Evolutionary conservation across 2,329 filamentous ascomycete genomes (phyloP).

Genomic region (Phyllosticta citribraziliensis): DNA sequence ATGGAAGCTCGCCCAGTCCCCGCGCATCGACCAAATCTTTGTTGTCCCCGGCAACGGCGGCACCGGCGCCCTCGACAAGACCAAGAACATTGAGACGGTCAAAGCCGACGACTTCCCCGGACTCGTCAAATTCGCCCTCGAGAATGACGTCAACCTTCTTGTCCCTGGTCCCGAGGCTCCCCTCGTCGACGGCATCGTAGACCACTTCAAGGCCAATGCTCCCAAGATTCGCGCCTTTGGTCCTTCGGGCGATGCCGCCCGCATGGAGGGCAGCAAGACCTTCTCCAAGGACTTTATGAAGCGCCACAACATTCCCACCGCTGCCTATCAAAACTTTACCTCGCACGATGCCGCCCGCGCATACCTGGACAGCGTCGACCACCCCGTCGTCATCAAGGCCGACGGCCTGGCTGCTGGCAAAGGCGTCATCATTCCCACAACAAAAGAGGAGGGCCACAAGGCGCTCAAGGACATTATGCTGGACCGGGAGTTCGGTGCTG

Average conservation of each 20-base stretch:
- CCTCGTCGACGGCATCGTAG: slow-evolving; percentile 83
- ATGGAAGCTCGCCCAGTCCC: slow-evolving; percentile 84
- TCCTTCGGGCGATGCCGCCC: slow-evolving; percentile 71
- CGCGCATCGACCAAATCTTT: slow-evolving; percentile 63
- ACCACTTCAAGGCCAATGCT: slow-evolving; percentile 59
- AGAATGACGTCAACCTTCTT: slow-evolving; percentile 68
- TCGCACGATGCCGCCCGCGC: slow-evolving; percentile 61
- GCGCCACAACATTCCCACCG: slow-evolving; percentile 79
- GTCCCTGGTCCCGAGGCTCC: slow-evolving; percentile 88
- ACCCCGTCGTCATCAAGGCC: slow-evolving; percentile 71
- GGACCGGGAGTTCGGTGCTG: slow-evolving; percentile 72
- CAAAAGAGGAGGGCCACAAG: slow-evolving; percentile 70
- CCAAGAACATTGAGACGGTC: slow-evolving; percentile 59
- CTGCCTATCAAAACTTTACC: slow-evolving; percentile 80
- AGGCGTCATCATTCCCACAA: slow-evolving; percentile 80
- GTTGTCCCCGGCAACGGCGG: slow-evolving; percentile 76
- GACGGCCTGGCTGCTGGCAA: slow-evolving; percentile 88
- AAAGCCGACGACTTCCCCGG: slow-evolving; percentile 67
- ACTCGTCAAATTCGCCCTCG: slow-evolving; percentile 65
- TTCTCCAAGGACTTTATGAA: slow-evolving; percentile 99
- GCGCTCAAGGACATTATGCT: slow-evolving; percentile 88
- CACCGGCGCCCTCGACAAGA: slow-evolving; percentile 61
- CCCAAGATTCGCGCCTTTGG: slow-evolving; percentile 68
- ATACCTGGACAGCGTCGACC: slow-evolving; percentile 48
- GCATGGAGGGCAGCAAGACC: slow-evolving; percentile 92